Base-by-base conservation (phyloP, 2,329 filamentous ascomycete genomes). In the Penicillium palitans region DNA sequence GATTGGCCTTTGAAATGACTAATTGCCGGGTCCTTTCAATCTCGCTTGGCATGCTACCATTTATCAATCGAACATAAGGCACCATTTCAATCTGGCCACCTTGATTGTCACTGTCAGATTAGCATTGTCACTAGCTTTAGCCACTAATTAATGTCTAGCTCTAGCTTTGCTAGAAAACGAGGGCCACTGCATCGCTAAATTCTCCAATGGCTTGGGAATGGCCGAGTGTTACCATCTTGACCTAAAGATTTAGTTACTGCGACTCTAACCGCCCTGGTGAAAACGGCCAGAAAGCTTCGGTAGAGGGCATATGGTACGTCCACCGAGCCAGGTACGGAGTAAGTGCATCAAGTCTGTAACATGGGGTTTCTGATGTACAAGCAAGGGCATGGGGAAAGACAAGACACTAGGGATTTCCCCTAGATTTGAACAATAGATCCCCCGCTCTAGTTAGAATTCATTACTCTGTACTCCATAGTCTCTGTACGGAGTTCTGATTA, bases 331-430 rank as follows among this genome's bases (percentile, higher is more conserved):
- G 13, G 13, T 24, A 33, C 29, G 19, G 45, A 4, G 13, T 44
- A 33, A 31, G 60, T 67, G 53, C 60, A 48, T 59, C 41, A 55
- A 48, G 55, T 47, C 33, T 54, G 35, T 47, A 46, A 42, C 54
- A 51, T 40, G 40, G 46, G 46, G 51, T 52, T n/a, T 55, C 25
- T 56, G 52, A 50, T 55, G 4, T 41, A 40, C 33, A 59, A 50
- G 57, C 39, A 59, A 59, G 57, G 57, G 51, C 12, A 54, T 46
- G 9, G 9, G 15, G 19, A 24, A 13, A 41, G 31, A 33, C 29
- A 31, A 49, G 37, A 44, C n/a, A 56, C 46, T 40, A 56, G 47
- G 40, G 54, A 39, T 21, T n/a, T 51, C 51, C 55, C 55, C 55
- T 57, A 54, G 55, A 57, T 57, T 54, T 21, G 24, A 35, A 48